Base-by-base conservation (phyloP, 192 early-diverging fungal species). In the Podila verticillata region DNA sequence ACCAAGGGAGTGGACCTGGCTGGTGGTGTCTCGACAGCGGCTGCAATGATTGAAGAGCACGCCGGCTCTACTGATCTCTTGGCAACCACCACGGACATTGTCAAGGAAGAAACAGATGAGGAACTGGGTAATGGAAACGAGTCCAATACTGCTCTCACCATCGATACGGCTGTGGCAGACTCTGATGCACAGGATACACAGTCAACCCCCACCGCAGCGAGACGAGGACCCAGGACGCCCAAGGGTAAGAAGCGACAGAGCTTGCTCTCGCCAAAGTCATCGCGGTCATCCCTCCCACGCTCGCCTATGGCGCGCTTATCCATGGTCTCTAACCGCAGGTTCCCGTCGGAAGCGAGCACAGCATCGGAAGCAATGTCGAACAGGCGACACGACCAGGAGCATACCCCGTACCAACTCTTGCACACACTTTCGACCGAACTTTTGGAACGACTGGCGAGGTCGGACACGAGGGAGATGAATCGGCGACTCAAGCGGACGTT, bases 381-480 rank as follows among this genome's bases (percentile, higher is more conserved):
- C 29, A 70, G 77, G 26, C 69, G 70, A 9, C 57, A 63, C 22
- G 70, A 80, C 29, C 62, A 72, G 29, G 77, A 82, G 30, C 69
- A 82, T 22, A 86, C 73, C 32, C 86, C 88, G 7, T 89, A 87
- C 48, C 63, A 83, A 39, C 22, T 71, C 22, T 71, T 89, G 17
- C 79, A 85, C 20, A 77, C 80, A 0, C 60, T 84, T 4, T 81
- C 73, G 1, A 63, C 63, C 12, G 66, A 82, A 26, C 62, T 87
- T 26, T 51, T 88, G 32, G 84, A 89, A 69, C 73, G 85, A 4
- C 58, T 90, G 19, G 68, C 80, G n/a, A 80, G 77, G 1, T 88
- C 89, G 0, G 89, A 90, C 28, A 86, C 84, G 20, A 72, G 87
- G 35, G 82, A 87, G 15, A 47, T 90, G 39, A 90, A 88, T 44